Base-by-base conservation (phyloP, 2,329 filamentous ascomycete genomes). In the Clarireedia hainanense region DNA sequence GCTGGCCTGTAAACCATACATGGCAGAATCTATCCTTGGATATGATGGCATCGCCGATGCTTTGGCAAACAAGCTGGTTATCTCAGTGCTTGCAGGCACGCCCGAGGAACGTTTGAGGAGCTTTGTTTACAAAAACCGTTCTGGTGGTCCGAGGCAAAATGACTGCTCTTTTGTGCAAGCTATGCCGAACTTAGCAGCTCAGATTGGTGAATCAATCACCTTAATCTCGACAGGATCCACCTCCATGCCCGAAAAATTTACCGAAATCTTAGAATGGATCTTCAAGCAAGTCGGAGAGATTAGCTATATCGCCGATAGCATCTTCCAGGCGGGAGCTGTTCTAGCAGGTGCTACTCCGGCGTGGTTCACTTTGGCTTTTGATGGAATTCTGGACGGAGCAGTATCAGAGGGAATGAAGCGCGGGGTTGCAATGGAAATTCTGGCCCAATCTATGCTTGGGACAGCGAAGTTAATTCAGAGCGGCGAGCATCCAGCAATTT, bases 401-500 rank as follows among this genome's bases (percentile, higher is more conserved):
- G 52, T 55, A 9, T 55, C 52, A 1, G 52, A 55, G 20, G 52
- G 52, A 20, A 50, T 55, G 26, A 55, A 43, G 15, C 52, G 52
- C 12, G 52, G 49, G 5, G 49, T 40, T 1, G 52, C 52, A 20
- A 42, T 34, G 12, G 47, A 55, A 14, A 55, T 55, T 43, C 17
- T 55, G 27, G 52, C 52, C 14, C 47, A 48, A 12, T 55, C 52
- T 37, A 55, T 55, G 52, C 52, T 55, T 7, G 52, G 47, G 23
- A 48, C 52, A 0, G 52, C 52, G 37, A 55, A 55, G 37, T 17
- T 55, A 10, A 50, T 55, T 17, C 52, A 55, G 20, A 55, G 49
- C 45, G 52, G 52, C n/a, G 52, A 55, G 43, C 52, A 55, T 17
- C 52, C 52, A 50, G 52, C 52, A 10, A 48, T 55, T 27, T 9